Evolutionary conservation across 2,329 filamentous ascomycete genomes (phyloP), one percentile per base, ranked within the genome.

Genomic region (Ophiostoma perfectum): DNA sequence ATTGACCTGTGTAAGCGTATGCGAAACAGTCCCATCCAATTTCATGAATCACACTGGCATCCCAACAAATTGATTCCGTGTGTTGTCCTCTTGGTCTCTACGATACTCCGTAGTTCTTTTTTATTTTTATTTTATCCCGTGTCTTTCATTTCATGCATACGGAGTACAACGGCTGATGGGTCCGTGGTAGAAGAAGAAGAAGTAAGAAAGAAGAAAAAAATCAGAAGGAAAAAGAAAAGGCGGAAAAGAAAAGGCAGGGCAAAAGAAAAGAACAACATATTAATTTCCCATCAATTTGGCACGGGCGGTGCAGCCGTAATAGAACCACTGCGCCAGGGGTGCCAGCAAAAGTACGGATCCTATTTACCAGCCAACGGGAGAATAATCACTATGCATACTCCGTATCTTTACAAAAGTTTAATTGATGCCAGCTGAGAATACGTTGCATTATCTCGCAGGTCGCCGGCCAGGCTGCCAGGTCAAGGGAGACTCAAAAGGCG

Each of bases 391-490:
- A 47, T 27, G 27, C 27, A 27, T 27, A 27, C 14, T 12, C 42
- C 42, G 27, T 27, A 27, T 27, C 27, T 27, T 27, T 45, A 16
- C 49, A 60, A 60, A 60, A 58, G 27, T 60, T 60, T 60, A 60
- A 60, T 60, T 38, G 55, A 38, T n/a, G 45, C 12, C 49, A 60
- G 55, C 55, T 60, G 55, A 60, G 55, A 60, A 38, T 60, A 38
- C 27, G 55, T 60, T 39, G 55, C 55, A 60, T 38, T 60, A 38
- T 16, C 45, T 11, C 14, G 45, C 45, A 14, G 27, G 27, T 27
- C 27, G 27, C 27, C 27, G 27, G 27, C 27, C 27, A 27, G 27
- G 27, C 45, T 14, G 45, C 45, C 5, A 49, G 45, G 14, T 27
- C 27, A 27, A 27, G 27, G 27, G 27, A 27, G 27, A 27, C 27